Base-by-base conservation (phyloP, 139 green algal genomes). In the Asterochloris erici region DNA sequence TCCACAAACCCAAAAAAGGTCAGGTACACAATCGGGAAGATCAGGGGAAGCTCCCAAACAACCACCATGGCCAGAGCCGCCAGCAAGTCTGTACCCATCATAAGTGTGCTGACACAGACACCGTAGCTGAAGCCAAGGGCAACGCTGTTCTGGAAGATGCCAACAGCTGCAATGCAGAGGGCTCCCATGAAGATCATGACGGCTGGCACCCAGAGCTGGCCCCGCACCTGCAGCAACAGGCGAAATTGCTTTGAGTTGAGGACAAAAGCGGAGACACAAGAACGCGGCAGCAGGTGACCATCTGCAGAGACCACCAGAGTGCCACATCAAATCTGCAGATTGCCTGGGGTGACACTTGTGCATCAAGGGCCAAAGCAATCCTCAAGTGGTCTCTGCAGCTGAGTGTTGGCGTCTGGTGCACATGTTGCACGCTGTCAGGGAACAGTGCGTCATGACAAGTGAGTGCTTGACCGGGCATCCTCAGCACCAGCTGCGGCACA, bases 111-210 rank as follows among this genome's bases (percentile, higher is more conserved):
- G 74, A 64, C 29, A 14, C 74, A 79, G 16, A 68, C 38, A n/a
- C 74, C 74, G 15, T 79, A 79, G 11, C 26, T 63, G 74, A 79
- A 79, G 10, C 74, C 74, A 6, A 79, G 28, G 38, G 74, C 74
- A 66, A 79, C 62, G 27, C 26, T 63, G 0, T 79, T 79, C 74
- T 79, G 74, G 74, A 79, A 79, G 74, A 79, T 79, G 28, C 74
- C 74, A 12, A 79, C 74, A 24, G 74, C 74, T 26, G 38, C 74
- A 64, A 79, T 79, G 38, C 26, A 27, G 38, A 79, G 62, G 17
- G 74, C 74, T 64, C 29, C 38, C 9, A 79, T 79, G 74, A 79
- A 79, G 26, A 79, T 28, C 12, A 47, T 79, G 26, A 64, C 74
- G 29, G 27, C 27, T 68, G 74, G 74, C 29, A 79, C 47, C 74